Conservation (phyloP, 1,284 basidiomycete species). For the Microbotryum lychnidis-dioicae region DNA sequence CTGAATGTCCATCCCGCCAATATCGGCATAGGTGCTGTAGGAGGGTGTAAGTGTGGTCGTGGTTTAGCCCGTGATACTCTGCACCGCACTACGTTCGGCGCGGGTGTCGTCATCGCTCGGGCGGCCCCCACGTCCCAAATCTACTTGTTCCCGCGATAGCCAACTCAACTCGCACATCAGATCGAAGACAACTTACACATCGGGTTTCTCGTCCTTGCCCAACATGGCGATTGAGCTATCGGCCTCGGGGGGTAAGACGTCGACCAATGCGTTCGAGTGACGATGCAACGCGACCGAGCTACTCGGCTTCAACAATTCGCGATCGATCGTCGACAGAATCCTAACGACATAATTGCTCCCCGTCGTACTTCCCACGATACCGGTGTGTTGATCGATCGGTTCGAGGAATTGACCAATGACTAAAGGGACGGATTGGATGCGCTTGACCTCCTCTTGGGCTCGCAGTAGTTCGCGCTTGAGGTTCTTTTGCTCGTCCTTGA, state of each 20-base stretch:
- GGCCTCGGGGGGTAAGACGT: slow-evolving; percentile 96
- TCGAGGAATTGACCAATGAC: slow-evolving; percentile 99
- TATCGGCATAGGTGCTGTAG: slow-evolving; percentile 46
- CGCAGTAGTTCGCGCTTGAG: slow-evolving; percentile 95
- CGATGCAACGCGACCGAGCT: slow-evolving; percentile 95
- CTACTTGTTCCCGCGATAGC: no score
- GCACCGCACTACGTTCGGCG: no score
- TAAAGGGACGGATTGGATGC: slow-evolving; percentile 97
- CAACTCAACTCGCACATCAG: background rate
- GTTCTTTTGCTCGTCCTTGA: slow-evolving; percentile 98
- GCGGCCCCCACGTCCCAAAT: no score
- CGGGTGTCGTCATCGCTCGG: no score
- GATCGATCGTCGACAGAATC: slow-evolving; percentile 93
- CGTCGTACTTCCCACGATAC: slow-evolving; percentile 95
- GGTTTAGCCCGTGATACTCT: background rate
- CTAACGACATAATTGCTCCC: slow-evolving; percentile 98
- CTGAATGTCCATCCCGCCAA: slow-evolving; percentile 95
- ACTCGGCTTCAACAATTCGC: slow-evolving; percentile 93
- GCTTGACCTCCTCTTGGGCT: slow-evolving; percentile 98
- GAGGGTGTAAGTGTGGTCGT: background rate
- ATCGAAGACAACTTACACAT: slow-evolving; percentile 48
- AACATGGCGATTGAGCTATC: slow-evolving; percentile 96
- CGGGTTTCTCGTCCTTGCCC: slow-evolving; percentile 84
- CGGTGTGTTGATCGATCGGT: slow-evolving; percentile 95
- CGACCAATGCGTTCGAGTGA: slow-evolving; percentile 96